phyloP scores from a whole-genome alignment of 495 filamentous ascomycete species.

The Aspergillus conjunctus region DNA sequence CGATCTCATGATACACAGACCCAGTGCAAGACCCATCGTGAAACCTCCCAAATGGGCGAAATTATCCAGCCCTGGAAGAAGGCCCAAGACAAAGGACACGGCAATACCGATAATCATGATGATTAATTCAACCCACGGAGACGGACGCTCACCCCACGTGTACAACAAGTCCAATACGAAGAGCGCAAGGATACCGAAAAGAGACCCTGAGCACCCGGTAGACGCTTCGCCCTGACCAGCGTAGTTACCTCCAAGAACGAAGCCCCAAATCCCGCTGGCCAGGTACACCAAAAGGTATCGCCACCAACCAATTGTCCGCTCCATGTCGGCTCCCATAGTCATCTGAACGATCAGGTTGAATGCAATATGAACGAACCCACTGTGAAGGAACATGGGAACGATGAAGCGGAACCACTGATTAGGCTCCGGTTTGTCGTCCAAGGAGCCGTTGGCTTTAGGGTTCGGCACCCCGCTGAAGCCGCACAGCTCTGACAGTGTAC shows the following conservation, averaged over 20 bases:
- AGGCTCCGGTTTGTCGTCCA: slow-evolving; percentile 57
- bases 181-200: slow-evolving; percentile 91
- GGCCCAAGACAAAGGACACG: slow-evolving; percentile 88
- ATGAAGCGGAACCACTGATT: slow-evolving; percentile 98
- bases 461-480: slow-evolving; percentile 75
- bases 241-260: slow-evolving; percentile 93
- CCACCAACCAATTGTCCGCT: slow-evolving; percentile 79
- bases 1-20: slow-evolving; percentile 83
- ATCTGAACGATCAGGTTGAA: slow-evolving; percentile 94
- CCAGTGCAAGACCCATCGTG: slow-evolving; percentile 85
- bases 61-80: slow-evolving; percentile 93
- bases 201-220: slow-evolving; percentile 81
- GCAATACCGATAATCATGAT: slow-evolving; percentile 83
- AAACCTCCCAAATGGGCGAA: slow-evolving; percentile 98
- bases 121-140: slow-evolving; percentile 75
- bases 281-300: slow-evolving; percentile 89
- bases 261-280: slow-evolving; percentile 90
- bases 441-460: slow-evolving; percentile 44
- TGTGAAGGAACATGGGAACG: slow-evolving; percentile 91
- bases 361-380: slow-evolving; percentile 87
- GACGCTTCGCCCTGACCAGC: slow-evolving; percentile 77
- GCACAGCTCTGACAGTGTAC: slow-evolving; percentile 76
- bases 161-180: slow-evolving; percentile 88
- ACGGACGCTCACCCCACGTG: slow-evolving; percentile 76
- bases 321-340: slow-evolving; percentile 86